Base-by-base conservation (phyloP, 495 filamentous ascomycete genomes). In the Penicillium robsamsonii region DNA sequence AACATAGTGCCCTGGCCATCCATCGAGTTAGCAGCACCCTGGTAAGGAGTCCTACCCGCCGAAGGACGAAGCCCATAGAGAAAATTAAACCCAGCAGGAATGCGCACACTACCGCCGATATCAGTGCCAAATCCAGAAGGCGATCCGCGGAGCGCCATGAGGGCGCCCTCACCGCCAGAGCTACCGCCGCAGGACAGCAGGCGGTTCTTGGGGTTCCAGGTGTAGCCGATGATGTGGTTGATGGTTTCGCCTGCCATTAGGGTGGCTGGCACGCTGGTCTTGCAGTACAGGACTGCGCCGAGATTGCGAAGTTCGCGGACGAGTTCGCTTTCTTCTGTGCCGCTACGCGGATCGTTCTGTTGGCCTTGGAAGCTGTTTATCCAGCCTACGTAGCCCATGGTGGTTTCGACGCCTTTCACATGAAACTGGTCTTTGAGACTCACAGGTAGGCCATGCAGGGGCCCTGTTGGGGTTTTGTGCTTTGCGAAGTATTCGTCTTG, bases 341-440 rank as follows among this genome's bases (percentile, higher is more conserved):
- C 62, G 12, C 61, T 63, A 31, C 71, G 63, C 8, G 72, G 64
- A 35, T 82, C 76, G 27, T 72, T 67, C 47, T 62, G 71, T 38
- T 67, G 61, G 15, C 81, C 81, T 53, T 81, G 63, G 58, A 79
- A 83, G 4, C 79, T 84, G 15, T 71, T 72, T 45, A 82, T 79
- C 75, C 76, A 73, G 18, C 74, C 70, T 1, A 81, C 69, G 44
- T 84, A 85, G 15, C 84, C 86, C 79, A 89, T 86, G 0, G 80
- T 84, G 1, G 83, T 87, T 50, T 89, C 85, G 0, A 83, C 75
- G 0, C 77, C 81, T 52, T 81, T 81, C 50, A 89, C 77, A 51
- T 88, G 86, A 65, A 88, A 88, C 62, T 88, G 86, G 57, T 89
- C 86, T 67, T 88, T 89, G 12, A 89, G 65, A 50, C 83, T 86